These are phyloP conservation scores for Exophiala spinifera DNA, from an alignment of 2,329 filamentous ascomycete genomes.

Conservation along the genomic window DNA sequence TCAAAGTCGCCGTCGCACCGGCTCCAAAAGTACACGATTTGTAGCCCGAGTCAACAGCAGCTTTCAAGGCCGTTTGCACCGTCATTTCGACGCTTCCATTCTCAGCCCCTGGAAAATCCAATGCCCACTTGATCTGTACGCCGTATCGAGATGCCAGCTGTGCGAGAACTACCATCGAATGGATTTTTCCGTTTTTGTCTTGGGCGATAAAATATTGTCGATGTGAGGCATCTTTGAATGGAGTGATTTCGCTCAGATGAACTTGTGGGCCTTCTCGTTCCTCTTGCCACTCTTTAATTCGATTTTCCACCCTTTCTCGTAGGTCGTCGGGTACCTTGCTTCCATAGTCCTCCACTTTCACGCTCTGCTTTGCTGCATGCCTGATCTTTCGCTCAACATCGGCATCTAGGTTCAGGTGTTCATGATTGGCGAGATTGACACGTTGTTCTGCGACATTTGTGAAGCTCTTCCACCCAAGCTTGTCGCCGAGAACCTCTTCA, in stretches of 20 bases:
- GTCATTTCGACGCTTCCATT: conserved; percentile 74
- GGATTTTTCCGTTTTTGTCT: conserved; percentile 63
- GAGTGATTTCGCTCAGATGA: conserved; percentile 76
- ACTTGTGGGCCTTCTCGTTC: conserved; percentile 72
- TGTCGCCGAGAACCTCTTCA: conserved; percentile 68
- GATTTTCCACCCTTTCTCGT: conserved; percentile 59
- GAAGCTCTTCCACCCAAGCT: conserved; percentile 74
- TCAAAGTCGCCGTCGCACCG: conserved; percentile 66
- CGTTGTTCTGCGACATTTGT: conserved; percentile 78
- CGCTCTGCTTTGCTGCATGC: conserved; percentile 70
- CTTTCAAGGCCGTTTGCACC: conserved; percentile 61
- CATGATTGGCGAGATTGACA: conserved; percentile 62
- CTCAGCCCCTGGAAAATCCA: conserved; percentile 75
- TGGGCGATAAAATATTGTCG: conserved; percentile 73
- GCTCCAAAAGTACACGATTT: conserved; percentile 72
- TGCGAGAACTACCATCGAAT: conserved; percentile 68
- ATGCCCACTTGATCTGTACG: conserved; percentile 81
- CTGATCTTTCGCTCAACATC: conserved; percentile 63
- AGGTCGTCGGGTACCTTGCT: conserved; percentile 59
- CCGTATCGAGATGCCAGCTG: conserved; percentile 72
- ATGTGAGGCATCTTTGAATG: conserved; percentile 73
- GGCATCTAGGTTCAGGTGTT: conserved; percentile 53
- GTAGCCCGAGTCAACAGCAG: conserved; percentile 51
- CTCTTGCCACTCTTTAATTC: conserved; percentile 69
- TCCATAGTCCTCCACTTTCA: conserved; percentile 69